Evolutionary conservation across 345 rosid genomes (phyloP).

Genomic region (Passiflora organensis): DNA sequence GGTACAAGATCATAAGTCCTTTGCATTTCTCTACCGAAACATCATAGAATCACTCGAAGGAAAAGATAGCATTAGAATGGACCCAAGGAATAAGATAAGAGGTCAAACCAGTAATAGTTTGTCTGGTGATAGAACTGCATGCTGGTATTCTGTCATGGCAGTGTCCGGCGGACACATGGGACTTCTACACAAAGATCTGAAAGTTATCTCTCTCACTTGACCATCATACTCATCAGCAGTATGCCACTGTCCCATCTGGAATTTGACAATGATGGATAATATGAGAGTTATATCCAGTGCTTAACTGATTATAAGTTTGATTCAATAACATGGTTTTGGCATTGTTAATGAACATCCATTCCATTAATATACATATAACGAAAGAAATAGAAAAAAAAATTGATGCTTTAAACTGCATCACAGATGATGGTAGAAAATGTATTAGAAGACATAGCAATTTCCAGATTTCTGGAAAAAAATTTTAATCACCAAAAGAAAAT

Average conservation of each 20-base stretch:
- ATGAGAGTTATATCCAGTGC: not conserved
- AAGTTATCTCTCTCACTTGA: constrained; percentile 91
- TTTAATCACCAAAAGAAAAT: too few relatives aligned
- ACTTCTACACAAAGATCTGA: constrained; percentile 73
- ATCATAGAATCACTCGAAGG: not conserved
- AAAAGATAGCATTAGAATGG: not conserved
- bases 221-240: constrained; percentile 89
- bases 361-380: too few relatives aligned
- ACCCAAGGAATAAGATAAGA: constrained; percentile 3
- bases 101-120: constrained; percentile 60
- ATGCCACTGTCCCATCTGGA: constrained; percentile 95
- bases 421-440: too few relatives aligned
- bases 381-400: too few relatives aligned
- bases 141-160: constrained; percentile 96
- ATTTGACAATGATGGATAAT: constrained; percentile 1
- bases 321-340: too few relatives aligned
- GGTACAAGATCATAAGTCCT: too few relatives aligned
- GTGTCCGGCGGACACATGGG: constrained; percentile 99
- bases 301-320: too few relatives aligned
- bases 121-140: constrained; percentile 66
- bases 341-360: too few relatives aligned
- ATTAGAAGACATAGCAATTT: too few relatives aligned
- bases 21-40: too few relatives aligned
- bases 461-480: too few relatives aligned
- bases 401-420: too few relatives aligned